These are phyloP conservation scores for Lecanicillium sp. DNA, from an alignment of 2,329 filamentous ascomycete genomes.

Conservation along the genomic window DNA sequence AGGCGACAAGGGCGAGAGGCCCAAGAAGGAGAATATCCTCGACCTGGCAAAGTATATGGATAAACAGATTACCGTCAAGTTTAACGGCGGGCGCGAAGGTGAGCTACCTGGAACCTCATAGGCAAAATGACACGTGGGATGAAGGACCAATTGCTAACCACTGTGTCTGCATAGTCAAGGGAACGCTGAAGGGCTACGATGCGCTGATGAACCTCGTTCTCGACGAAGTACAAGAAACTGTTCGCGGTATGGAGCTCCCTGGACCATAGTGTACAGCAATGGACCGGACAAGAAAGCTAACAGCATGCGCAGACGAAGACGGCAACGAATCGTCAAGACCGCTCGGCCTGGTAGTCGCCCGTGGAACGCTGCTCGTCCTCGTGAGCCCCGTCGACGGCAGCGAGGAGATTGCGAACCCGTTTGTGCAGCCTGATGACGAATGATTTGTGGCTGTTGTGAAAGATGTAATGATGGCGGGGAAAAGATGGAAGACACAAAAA, in stretches of 20 bases:
- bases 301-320: constrained; percentile 64
- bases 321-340: constrained; percentile 77
- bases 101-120: too few species aligned
- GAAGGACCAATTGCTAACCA: too few species aligned
- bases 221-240: constrained; percentile 84
- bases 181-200: constrained; percentile 90
- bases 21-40: constrained; percentile 98
- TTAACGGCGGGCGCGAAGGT: constrained; percentile 92
- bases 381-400: constrained; percentile 91
- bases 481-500: not conserved
- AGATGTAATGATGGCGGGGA: not conserved
- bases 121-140: too few species aligned
- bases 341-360: constrained; percentile 80
- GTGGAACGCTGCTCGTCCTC: constrained; percentile 85
- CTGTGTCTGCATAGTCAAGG: too few species aligned
- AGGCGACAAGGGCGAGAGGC: constrained; percentile 55
- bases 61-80: constrained; percentile 91
- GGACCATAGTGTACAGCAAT: not conserved
- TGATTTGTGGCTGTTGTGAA: not conserved
- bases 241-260: constrained; percentile 58
- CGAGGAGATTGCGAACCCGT: constrained; percentile 93
- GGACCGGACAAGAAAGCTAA: constrained; percentile 4
- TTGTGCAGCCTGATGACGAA: constrained; percentile 65
- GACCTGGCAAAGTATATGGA: constrained; percentile 96
- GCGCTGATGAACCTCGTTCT: constrained; percentile 97